Evolutionary conservation across 2,329 filamentous ascomycete species (phyloP), one percentile per base, ranked within the genome.

Genomic region (Dothideomycetidae sp.): DNA sequence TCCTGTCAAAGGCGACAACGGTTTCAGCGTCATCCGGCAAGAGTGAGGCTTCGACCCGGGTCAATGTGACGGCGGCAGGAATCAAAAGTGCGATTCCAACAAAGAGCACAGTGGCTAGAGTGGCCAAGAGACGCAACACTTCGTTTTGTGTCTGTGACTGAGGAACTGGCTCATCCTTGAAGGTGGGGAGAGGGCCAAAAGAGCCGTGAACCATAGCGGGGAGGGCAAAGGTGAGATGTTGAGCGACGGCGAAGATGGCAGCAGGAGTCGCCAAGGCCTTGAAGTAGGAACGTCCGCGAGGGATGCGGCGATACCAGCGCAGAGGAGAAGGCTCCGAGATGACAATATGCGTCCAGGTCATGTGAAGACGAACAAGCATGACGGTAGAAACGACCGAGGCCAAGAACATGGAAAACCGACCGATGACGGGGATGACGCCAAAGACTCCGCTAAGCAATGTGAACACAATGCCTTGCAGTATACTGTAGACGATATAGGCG

Each of bases 1-100:
- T 78, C 46, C 85, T 81, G 65, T 96, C 88, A 51, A 96, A 93
- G 19, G 83, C 78, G 23, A 96, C 77, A 46, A 94, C 81, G 16
- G 82, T 75, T 60, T 92, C 79, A 47, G 85, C 71, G 12, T 82
- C 76, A 42, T 83, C 78, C 1, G 84, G 73, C 2, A 96, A 73
- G 48, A 93, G 75, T 33, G 82, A 88, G 5, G 86, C 85, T 55
- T 93, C 84, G 23, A 93, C 76, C 44, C 88, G 83, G 46, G 80
- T 68, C 42, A 93, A 73, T 14, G 82, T 72, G 19, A 88, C 80
- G 42, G 73, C 70, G 28, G 82, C 73, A 12, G 88, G 86, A 40
- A 94, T 82, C 44, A 92, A 69, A 44, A 82, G 66, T 42, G 86
- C 58, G 39, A 84, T 59, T 30, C 79, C 58, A 37, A 76, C 53